Percentiles rank a stretch among this genome's conserved stretches.
phyloP scores from a whole-genome alignment of 257 asterid genomes.

The Ehretia macrophylla region DNA sequence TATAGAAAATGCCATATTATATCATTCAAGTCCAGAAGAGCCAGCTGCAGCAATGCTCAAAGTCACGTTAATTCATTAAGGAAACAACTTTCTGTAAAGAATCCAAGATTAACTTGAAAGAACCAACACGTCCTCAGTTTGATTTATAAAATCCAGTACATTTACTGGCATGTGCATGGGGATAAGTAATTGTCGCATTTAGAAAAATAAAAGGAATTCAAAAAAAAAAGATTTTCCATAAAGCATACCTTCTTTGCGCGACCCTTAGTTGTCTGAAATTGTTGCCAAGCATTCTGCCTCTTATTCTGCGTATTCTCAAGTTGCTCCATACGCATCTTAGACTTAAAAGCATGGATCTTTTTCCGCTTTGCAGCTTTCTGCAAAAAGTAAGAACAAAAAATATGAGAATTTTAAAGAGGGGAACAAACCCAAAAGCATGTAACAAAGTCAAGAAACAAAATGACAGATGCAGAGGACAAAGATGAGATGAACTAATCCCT shows the following conservation, averaged over 20 bases:
- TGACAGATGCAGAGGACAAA: neutral
- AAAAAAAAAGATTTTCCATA: neutral
- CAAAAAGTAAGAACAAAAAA: conserved; percentile 1
- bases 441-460: conserved; percentile 1
- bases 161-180: neutral
- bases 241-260: conserved; percentile 75
- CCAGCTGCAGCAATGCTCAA: too few species aligned
- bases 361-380: conserved; percentile 92
- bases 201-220: neutral
- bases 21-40: too few species aligned
- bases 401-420: neutral
- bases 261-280: conserved; percentile 93
- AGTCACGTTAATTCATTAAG: too few species aligned
- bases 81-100: too few species aligned
- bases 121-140: too few species aligned
- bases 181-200: neutral
- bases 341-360: conserved; percentile 88
- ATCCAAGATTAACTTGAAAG: too few species aligned
- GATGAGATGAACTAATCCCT: neutral
- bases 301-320: conserved; percentile 90
- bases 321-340: conserved; percentile 91
- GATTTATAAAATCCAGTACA: too few species aligned
- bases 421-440: neutral
- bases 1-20: too few species aligned
- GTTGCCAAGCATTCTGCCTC: conserved; percentile 98